Percentiles rank a stretch among this genome's conserved stretches.
Evolutionary conservation across 177 flowering plant genomes (phyloP).

Genomic region (Tripterygium wilfordii): DNA sequence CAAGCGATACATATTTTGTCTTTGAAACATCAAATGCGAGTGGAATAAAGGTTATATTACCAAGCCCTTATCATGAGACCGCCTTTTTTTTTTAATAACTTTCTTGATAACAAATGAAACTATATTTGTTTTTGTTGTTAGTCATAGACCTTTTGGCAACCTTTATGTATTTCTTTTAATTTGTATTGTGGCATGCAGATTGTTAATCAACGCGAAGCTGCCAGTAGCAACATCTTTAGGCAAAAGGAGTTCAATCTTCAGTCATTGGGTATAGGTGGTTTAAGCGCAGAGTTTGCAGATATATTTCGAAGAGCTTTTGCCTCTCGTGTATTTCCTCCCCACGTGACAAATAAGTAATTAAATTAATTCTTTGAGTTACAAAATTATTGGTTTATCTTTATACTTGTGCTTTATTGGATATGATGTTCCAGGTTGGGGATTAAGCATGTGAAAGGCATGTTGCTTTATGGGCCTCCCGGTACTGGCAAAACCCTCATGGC

Average conservation of each 20-base stretch:
- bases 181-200: slow-evolving; percentile 43
- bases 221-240: slow-evolving; percentile 85
- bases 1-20: slow-evolving; percentile 74
- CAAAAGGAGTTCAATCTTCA: slow-evolving; percentile 94
- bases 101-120: too few relatives aligned
- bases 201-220: slow-evolving; percentile 90
- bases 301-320: slow-evolving; percentile 99
- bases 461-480: slow-evolving; percentile 99
- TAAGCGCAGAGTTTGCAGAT: slow-evolving; percentile 92
- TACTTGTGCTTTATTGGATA: slow-evolving; percentile 5
- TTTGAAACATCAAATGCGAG: slow-evolving; percentile 80
- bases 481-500: slow-evolving; percentile 98
- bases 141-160: neutral
- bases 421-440: slow-evolving; percentile 78
- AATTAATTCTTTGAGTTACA: neutral
- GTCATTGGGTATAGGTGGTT: slow-evolving; percentile 90
- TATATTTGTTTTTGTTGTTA: too few relatives aligned
- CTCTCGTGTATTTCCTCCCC: slow-evolving; percentile 94
- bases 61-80: too few relatives aligned
- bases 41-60: slow-evolving; percentile 71
- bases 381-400: neutral
- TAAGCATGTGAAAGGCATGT: slow-evolving; percentile 98
- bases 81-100: neutral
- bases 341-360: slow-evolving; percentile 74
- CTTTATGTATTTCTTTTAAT: neutral